These are phyloP conservation scores for Botryotinia globosa DNA, from an alignment of 2,329 filamentous ascomycete species.

Conservation along the genomic window DNA sequence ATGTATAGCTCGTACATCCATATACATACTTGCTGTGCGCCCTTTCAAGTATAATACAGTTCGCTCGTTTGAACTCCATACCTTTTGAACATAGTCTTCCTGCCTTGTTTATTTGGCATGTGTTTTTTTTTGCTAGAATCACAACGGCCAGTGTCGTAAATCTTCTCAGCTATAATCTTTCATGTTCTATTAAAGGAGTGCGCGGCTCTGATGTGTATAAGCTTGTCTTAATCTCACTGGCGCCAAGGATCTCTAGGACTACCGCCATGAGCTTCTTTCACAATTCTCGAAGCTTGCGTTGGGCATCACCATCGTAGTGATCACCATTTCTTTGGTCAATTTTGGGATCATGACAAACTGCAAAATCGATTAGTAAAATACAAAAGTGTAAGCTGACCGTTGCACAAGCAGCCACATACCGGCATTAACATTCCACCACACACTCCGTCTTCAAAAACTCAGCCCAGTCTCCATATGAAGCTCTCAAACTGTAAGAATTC, in stretches of 20 bases:
- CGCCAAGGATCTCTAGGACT: neutral
- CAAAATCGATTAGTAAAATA: conserved; percentile 16
- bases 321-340: neutral
- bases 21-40: neutral
- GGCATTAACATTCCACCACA: neutral
- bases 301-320: neutral
- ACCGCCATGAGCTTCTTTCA: neutral
- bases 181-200: neutral
- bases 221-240: neutral
- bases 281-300: neutral
- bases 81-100: neutral
- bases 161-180: neutral
- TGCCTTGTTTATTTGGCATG: neutral
- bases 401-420: neutral
- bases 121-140: neutral
- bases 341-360: conserved; percentile 8
- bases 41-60: neutral
- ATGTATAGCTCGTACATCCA: neutral
- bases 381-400: conserved; percentile 15
- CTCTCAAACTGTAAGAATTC: neutral
- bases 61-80: neutral
- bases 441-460: neutral
- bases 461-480: neutral
- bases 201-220: neutral
- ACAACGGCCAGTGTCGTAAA: neutral